Base-by-base conservation (phyloP, 2,329 filamentous ascomycete genomes). In the Cordyceps pruinosa region DNA sequence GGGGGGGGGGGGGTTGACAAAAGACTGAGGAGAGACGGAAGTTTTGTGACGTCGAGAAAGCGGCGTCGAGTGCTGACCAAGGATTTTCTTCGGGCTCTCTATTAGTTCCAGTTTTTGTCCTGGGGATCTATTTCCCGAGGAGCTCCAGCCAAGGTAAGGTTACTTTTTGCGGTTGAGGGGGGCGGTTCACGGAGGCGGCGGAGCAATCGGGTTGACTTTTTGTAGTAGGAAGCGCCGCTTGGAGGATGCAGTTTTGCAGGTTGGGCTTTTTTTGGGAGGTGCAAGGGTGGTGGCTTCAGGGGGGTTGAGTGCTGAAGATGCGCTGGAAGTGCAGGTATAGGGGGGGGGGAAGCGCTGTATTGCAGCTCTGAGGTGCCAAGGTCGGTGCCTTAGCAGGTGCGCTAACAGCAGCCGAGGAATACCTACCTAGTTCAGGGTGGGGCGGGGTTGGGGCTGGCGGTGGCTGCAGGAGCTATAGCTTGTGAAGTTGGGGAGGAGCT, bases 171-270 rank as follows among this genome's bases (percentile, higher is more conserved):
- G 25, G 19, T 32, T 23, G 49, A 4, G 41, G 32, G 30, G 30
- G 32, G 13, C 23, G 17, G 35, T n/a, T n/a, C n/a, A 32, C 42
- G 42, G 44, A 12, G 23, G 41, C 34, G 10, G 44, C 53, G 53
- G 53, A 56, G 53, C 25, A 48, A 37, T 41, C 30, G 53, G 53
- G 23, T 23, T 9, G 35, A 56, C 53, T 56, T 56, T 56, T 48
- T 42, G 44, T 34, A 26, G 53, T 41, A 10, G 32, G 34, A 46
- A 37, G 37, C 35, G 25, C 49, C 37, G 48, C 4, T 35, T 35
- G 49, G n/a, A n/a, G n/a, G n/a, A n/a, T 39, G 25, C 25, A 39
- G 13, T 37, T 51, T 39, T 35, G 9, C 10, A n/a, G n/a, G n/a
- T n/a, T n/a, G n/a, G n/a, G n/a, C n/a, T n/a, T n/a, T n/a, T n/a